Evolutionary conservation across 1,284 basidiomycete genomes (phyloP).

Genomic region (Microbotryomycetes sp.): DNA sequence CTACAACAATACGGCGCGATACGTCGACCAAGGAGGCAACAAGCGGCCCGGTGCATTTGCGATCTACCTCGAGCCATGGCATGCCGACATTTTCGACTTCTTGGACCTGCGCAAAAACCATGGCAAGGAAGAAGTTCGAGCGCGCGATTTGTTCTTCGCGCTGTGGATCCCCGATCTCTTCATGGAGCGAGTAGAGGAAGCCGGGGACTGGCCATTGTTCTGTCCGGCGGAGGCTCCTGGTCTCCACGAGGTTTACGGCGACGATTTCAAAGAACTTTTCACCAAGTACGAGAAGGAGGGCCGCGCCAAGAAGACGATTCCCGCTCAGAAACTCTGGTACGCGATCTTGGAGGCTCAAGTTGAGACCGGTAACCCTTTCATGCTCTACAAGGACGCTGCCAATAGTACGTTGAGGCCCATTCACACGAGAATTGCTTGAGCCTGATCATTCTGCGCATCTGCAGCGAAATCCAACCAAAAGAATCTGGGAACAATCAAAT

Average conservation of each 20-base stretch:
- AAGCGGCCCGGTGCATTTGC: conserved; percentile 98
- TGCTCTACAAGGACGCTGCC: conserved; percentile 77
- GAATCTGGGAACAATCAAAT: conserved; percentile 98
- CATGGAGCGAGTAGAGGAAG: conserved; percentile 86
- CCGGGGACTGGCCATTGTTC: conserved; percentile 91
- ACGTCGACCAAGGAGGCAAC: conserved; percentile 99
- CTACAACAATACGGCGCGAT: conserved; percentile 96
- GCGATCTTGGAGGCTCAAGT: conserved; percentile 94
- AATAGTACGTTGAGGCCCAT: conserved; percentile 45
- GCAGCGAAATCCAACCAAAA: conserved; percentile 93
- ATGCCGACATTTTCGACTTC: conserved; percentile 96
- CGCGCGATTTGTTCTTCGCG: conserved; percentile 96
- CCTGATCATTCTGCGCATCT: background rate
- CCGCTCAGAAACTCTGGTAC: conserved; percentile 99
- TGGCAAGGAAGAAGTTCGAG: conserved; percentile 96
- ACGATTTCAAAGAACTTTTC: conserved; percentile 86
- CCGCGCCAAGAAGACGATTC: conserved; percentile 74
- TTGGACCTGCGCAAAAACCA: conserved; percentile 98
- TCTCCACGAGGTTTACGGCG: conserved; percentile 81
- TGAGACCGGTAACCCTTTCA: conserved; percentile 97
- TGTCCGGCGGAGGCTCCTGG: conserved; percentile 95
- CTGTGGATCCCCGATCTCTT: conserved; percentile 98
- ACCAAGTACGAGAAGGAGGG: conserved; percentile 87
- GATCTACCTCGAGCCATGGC: conserved; percentile 44
- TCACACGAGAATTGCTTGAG: conserved; percentile 46